Percentiles rank a stretch among this genome's conserved stretches.
phyloP scores from a whole-genome alignment of 2,329 filamentous ascomycete species.

The Septoria linicola region DNA sequence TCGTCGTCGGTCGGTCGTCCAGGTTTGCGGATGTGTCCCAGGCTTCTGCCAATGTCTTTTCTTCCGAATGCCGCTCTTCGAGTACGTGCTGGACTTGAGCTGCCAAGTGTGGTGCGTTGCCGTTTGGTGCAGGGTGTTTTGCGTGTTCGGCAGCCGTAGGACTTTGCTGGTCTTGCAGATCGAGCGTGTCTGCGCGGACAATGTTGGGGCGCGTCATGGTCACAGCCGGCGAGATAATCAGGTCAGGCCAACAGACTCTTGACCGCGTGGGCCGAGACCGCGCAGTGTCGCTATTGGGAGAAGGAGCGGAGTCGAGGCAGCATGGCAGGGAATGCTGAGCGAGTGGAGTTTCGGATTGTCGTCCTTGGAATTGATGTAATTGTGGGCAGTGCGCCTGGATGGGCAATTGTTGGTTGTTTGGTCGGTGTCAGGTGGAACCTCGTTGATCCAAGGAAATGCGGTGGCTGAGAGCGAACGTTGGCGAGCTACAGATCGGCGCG shows the following conservation, averaged over 20 bases:
- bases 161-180: constrained; percentile 79
- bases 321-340: constrained; percentile 8
- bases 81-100: constrained; percentile 77
- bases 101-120: constrained; percentile 78
- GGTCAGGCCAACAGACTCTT: not conserved
- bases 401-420: constrained; percentile 5
- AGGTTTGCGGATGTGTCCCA: constrained; percentile 45
- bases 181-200: constrained; percentile 73
- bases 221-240: not conserved
- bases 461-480: constrained; percentile 10
- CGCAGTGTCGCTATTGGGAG: constrained; percentile 6
- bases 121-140: constrained; percentile 53
- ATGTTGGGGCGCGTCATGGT: constrained; percentile 30
- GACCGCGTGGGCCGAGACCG: not conserved
- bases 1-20: constrained; percentile 45
- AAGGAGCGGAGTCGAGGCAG: not conserved
- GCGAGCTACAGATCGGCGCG: constrained; percentile 5
- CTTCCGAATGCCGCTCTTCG: constrained; percentile 69
- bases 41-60: constrained; percentile 63
- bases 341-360: not conserved
- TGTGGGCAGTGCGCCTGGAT: not conserved
- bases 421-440: constrained; percentile 1
- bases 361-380: not conserved
- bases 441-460: constrained; percentile 8
- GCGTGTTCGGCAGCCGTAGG: constrained; percentile 83